Evolutionary conservation across 345 rosid species (phyloP).

Genomic region (Citrus inodora): DNA sequence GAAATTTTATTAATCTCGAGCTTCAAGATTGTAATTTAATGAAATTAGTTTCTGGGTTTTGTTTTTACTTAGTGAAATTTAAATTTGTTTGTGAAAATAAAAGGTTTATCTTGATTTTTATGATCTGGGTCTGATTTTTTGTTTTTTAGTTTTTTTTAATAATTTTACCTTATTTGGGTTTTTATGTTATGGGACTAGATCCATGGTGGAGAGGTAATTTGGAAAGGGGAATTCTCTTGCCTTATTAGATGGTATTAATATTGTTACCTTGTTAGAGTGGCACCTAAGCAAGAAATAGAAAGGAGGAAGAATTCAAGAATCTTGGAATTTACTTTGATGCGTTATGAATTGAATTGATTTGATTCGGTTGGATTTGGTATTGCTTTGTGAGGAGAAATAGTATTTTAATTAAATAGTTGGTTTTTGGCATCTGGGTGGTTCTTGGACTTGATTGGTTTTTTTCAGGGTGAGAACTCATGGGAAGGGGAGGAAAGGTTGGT

Average conservation of each 20-base stretch:
- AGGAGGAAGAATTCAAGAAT: slow-evolving; percentile 13
- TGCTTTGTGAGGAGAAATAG: slow-evolving; percentile 16
- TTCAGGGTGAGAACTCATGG: slow-evolving; percentile 51
- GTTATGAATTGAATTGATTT: slow-evolving; percentile 10
- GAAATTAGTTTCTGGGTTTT: background rate
- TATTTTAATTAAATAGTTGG: slow-evolving; percentile 22
- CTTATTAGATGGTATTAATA: slow-evolving; percentile 30
- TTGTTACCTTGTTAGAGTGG: slow-evolving; percentile 32
- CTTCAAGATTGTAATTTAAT: background rate
- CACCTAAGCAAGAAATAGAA: slow-evolving; percentile 26
- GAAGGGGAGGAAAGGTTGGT: slow-evolving; percentile 60
- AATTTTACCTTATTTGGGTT: slow-evolving; percentile 20
- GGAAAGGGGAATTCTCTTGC: slow-evolving; percentile 8
- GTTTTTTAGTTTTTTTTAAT: background rate
- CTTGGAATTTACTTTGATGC: slow-evolving; percentile 24
- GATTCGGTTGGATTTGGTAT: slow-evolving; percentile 17
- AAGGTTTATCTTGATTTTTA: background rate
- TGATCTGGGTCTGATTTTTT: slow-evolving; percentile 25
- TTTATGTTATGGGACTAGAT: slow-evolving; percentile 19
- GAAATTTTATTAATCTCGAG: background rate
- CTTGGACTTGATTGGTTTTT: slow-evolving; percentile 11
- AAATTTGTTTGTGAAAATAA: background rate
- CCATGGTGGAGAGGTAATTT: slow-evolving; percentile 18
- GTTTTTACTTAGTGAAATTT: background rate
- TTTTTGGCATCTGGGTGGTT: slow-evolving; percentile 28